Evolutionary conservation across 2,329 filamentous ascomycete species (phyloP), one percentile per base, ranked within the genome.

Genomic region (Trichophyton schoenleinii): DNA sequence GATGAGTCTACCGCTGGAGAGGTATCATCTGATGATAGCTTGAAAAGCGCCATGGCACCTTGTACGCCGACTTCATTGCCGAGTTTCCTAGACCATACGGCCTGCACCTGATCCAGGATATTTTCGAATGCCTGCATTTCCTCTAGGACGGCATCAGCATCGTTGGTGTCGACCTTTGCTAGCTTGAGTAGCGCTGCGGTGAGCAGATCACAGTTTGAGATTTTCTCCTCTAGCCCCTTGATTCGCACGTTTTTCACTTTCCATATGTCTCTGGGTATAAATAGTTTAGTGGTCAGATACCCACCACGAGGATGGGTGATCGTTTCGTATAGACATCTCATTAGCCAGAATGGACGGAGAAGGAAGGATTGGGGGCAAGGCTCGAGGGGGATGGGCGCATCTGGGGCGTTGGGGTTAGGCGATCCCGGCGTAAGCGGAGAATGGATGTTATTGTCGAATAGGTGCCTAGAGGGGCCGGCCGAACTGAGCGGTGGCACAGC

Each of bases 261-360:
- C 94, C 94, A 99, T 2, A 94, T 89, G 70, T 97, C 91, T 59
- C 89, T 83, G 4, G 94, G 91, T 3, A 99, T 83, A 70, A 99
- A 99, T 0, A 99, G 81, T 68, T 91, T 91, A 22, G 86, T 92
- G 60, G 91, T 95, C 20, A 99, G 71, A 70, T 96, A 99, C 15
- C 91, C 94, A 42, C 94, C 94, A 25, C 90, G 85, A 1, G 92
- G 90, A 69, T 99, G 92, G 18, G 87, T 87, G 52, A 99, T 84
- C 0, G 91, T 96, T 72, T 96, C 90, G 70, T 94, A 95, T 28
- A 99, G 80, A 64, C 88, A 91, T 60, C 94, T 86, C 89, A 99
- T 96, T 52, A 99, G 80, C 94, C 94, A 99, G 73, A 96, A 99
- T 1, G 94, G 95, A 20, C 94, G 86, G n/a, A 97, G 80, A 68